Conservation (phyloP, 2,329 filamentous ascomycete genomes). For the Paramyrothecium roridum region DNA sequence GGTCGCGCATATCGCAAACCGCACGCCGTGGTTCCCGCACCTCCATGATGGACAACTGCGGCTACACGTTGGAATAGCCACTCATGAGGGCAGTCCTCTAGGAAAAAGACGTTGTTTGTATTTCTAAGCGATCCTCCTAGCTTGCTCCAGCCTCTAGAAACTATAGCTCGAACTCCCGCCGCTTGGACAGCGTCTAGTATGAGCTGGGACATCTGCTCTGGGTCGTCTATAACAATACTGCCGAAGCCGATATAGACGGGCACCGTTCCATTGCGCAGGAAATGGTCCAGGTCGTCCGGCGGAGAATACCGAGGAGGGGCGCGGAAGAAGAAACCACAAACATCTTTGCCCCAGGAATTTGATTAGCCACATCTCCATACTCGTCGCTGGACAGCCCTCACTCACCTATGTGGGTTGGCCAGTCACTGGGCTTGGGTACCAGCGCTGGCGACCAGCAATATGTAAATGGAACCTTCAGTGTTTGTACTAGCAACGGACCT, state of each 20-base stretch:
- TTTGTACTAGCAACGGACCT: slow-evolving; percentile 67
- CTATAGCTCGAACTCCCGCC: slow-evolving; percentile 63
- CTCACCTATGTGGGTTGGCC: slow-evolving; percentile 56
- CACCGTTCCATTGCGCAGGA: slow-evolving; percentile 53
- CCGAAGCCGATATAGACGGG: slow-evolving; percentile 73
- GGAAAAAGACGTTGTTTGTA: slow-evolving; percentile 57
- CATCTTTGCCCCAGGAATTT: slow-evolving; percentile 33
- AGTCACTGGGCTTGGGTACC: slow-evolving; percentile 64
- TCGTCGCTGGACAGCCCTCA: no score
- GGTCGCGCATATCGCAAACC: slow-evolving; percentile 65
- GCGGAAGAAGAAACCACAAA: slow-evolving; percentile 63
- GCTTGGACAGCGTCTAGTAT: slow-evolving; percentile 63
- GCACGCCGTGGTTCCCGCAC: slow-evolving; percentile 70
- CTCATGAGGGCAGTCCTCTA: slow-evolving; percentile 70
- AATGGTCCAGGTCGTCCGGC: slow-evolving; percentile 51
- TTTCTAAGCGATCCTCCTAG: slow-evolving; percentile 60
- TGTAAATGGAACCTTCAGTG: slow-evolving; percentile 68
- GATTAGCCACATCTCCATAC: not conserved
- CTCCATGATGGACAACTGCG: slow-evolving; percentile 68
- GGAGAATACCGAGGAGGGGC: slow-evolving; percentile 51
- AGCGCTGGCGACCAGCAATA: slow-evolving; percentile 75
- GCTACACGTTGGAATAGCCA: slow-evolving; percentile 67
- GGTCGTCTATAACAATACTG: slow-evolving; percentile 69
- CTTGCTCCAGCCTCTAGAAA: slow-evolving; percentile 72
- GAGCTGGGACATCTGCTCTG: slow-evolving; percentile 60